Conservation (phyloP, 2,329 filamentous ascomycete species). For the Penicillium paneum region DNA sequence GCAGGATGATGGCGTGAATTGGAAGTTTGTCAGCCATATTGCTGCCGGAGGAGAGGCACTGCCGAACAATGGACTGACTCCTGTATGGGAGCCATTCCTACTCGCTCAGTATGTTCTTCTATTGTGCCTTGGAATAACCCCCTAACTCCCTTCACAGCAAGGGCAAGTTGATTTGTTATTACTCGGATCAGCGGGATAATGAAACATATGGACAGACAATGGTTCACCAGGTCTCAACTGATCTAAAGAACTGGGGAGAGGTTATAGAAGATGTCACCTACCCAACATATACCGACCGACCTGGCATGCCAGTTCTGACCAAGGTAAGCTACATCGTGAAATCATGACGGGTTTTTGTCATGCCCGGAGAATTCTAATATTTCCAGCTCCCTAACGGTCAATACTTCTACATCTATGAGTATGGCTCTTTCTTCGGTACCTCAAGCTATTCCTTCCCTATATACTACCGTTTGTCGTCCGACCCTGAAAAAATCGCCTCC, state of each 20-base stretch:
- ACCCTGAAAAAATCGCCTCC: slow-evolving; percentile 48
- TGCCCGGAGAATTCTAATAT: not conserved
- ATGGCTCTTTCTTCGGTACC: slow-evolving; percentile 43
- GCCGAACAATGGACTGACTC: slow-evolving; percentile 63
- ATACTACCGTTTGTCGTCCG: slow-evolving; percentile 50
- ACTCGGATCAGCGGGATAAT: slow-evolving; percentile 67
- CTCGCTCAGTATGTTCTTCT: slow-evolving; percentile 45
- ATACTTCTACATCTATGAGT: slow-evolving; percentile 65
- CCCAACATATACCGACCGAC: slow-evolving; percentile 59
- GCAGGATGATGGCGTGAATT: slow-evolving; percentile 58
- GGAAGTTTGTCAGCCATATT: slow-evolving; percentile 66
- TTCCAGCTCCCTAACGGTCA: slow-evolving; percentile 55
- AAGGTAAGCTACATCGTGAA: slow-evolving; percentile 17
- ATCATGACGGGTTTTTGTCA: not conserved
- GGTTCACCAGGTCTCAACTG: slow-evolving; percentile 59
- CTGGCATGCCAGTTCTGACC: slow-evolving; percentile 65
- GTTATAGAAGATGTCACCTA: slow-evolving; percentile 57
- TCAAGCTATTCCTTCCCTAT: slow-evolving; percentile 47
- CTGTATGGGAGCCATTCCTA: slow-evolving; percentile 72
- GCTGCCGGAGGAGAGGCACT: slow-evolving; percentile 61
- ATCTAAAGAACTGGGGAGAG: slow-evolving; percentile 60
- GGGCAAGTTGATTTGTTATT: slow-evolving; percentile 62
- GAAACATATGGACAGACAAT: slow-evolving; percentile 64
- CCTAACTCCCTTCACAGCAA: slow-evolving; percentile 34
- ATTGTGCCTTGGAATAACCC: no score